phyloP scores from a whole-genome alignment of 371 early-diverging fungal genomes.

The Choanephora cucurbitarum region DNA sequence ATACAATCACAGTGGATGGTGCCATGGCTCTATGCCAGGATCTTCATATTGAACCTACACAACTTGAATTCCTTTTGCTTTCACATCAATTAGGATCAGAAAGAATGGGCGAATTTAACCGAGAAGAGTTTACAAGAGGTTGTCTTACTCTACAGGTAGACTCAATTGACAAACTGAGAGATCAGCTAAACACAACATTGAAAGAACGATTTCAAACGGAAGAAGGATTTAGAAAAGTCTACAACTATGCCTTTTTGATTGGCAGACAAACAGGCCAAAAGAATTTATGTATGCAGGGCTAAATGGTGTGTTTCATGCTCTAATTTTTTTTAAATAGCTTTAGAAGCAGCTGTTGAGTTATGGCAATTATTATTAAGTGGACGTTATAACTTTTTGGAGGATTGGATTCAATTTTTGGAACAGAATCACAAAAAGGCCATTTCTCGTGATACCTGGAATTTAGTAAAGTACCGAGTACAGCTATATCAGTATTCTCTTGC shows the following conservation, averaged over 20 bases:
- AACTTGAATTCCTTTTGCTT: slow-evolving; percentile 73
- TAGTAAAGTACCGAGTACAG: too few relatives aligned
- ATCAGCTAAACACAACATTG: slow-evolving; percentile 51
- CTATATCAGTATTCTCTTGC: too few relatives aligned
- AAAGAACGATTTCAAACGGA: slow-evolving; percentile 42
- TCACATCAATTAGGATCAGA: slow-evolving; percentile 73
- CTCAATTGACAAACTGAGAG: slow-evolving; percentile 66
- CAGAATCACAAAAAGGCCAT: slow-evolving; percentile 79
- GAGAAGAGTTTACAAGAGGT: slow-evolving; percentile 65
- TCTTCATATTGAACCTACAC: slow-evolving; percentile 77
- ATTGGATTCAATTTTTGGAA: slow-evolving; percentile 76
- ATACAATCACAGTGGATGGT: slow-evolving; percentile 74
- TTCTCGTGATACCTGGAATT: slow-evolving; percentile 83
- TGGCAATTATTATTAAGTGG: slow-evolving; percentile 72
- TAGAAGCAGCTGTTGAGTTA: slow-evolving; percentile 76
- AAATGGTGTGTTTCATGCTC: too few relatives aligned
- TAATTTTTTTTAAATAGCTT: slow-evolving; percentile 49
- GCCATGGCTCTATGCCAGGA: slow-evolving; percentile 71
- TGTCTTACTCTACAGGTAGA: slow-evolving; percentile 70
- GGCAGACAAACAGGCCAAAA: slow-evolving; percentile 73
- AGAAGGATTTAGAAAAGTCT: slow-evolving; percentile 72
- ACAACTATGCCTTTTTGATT: slow-evolving; percentile 76
- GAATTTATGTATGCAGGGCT: slow-evolving; percentile 80
- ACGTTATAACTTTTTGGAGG: slow-evolving; percentile 62
- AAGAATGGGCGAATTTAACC: slow-evolving; percentile 78